These are phyloP conservation scores for Debaryomycetaceae sp. DNA, from an alignment of 1,139 yeast genomes.

Conservation along the genomic window DNA sequence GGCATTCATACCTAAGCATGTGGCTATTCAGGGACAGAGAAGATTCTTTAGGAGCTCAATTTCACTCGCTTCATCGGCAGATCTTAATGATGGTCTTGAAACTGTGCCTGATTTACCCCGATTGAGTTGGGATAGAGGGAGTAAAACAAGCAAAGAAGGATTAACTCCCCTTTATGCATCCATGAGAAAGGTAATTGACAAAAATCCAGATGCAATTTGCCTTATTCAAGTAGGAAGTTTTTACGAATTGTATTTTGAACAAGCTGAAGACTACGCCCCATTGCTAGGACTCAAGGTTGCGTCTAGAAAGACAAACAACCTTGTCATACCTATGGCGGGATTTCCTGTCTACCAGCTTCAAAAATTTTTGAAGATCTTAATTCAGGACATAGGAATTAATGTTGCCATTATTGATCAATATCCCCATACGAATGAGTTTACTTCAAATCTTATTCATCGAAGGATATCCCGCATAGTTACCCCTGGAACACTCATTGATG, in stretches of 20 bases:
- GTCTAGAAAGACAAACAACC: conserved; percentile 37
- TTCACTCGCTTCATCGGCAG: neutral
- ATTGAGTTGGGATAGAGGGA: conserved; percentile 42
- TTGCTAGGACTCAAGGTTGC: conserved; percentile 58
- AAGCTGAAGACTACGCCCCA: conserved; percentile 74
- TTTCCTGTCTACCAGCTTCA: conserved; percentile 74
- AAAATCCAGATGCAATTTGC: conserved; percentile 65
- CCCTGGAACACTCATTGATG: conserved; percentile 92
- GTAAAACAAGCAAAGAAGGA: conserved; percentile 25
- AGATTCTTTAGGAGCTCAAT: too few species aligned
- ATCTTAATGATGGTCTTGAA: neutral
- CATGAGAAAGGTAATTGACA: conserved; percentile 32
- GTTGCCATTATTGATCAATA: conserved; percentile 84
- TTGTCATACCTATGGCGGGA: conserved; percentile 81
- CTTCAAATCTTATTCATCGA: conserved; percentile 49
- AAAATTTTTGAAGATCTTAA: conserved; percentile 69
- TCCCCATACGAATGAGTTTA: conserved; percentile 19
- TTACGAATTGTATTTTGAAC: conserved; percentile 85
- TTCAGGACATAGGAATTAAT: conserved; percentile 61
- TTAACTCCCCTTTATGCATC: conserved; percentile 37
- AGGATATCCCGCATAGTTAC: conserved; percentile 78
- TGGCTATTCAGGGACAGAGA: too few species aligned
- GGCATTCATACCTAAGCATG: too few species aligned
- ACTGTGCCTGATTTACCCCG: conserved; percentile 1
- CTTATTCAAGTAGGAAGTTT: conserved; percentile 81